Conservation (phyloP, 495 filamentous ascomycete species). For the Tuber brumale region DNA sequence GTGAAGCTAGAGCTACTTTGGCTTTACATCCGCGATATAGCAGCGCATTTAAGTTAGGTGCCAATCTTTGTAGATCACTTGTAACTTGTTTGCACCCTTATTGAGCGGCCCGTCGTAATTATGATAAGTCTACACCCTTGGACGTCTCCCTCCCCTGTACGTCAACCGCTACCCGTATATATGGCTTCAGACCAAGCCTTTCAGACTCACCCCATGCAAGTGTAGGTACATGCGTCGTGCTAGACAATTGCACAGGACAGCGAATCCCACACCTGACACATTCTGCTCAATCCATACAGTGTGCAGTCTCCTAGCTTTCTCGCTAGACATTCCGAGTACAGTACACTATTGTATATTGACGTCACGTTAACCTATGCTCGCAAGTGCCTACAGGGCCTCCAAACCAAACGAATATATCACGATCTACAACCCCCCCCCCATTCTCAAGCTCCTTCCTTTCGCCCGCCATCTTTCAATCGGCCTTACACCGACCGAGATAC, state of each 20-base stretch:
- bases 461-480: neutral
- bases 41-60: neutral
- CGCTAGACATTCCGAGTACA: neutral
- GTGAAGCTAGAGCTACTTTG: neutral
- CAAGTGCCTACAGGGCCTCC: too few relatives aligned
- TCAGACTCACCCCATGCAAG: neutral
- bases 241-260: neutral
- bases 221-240: neutral
- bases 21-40: neutral
- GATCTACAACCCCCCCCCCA: neutral
- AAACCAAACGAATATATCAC: neutral
- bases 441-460: neutral
- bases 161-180: fast-evolving
- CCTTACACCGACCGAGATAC: fast-evolving
- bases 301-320: neutral
- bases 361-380: too few relatives aligned
- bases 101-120: neutral
- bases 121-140: too few relatives aligned
- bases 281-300: neutral
- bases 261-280: too few relatives aligned
- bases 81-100: neutral
- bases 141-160: neutral
- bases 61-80: neutral
- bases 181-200: neutral
- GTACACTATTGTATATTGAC: neutral